These are phyloP conservation scores for Solanum infundibuliforme DNA, from an alignment of 257 asterid genomes.

Conservation along the genomic window DNA sequence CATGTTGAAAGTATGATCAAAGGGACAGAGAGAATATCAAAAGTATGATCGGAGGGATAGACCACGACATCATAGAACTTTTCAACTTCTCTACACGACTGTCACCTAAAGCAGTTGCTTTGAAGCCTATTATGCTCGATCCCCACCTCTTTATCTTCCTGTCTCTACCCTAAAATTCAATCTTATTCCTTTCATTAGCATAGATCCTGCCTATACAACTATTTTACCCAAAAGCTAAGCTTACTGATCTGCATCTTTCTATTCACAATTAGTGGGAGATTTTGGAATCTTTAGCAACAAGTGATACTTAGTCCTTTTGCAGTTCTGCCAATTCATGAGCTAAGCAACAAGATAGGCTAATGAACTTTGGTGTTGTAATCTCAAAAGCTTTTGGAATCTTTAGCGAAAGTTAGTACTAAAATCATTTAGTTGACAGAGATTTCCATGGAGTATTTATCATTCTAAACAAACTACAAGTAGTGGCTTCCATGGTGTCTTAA, in stretches of 20 bases:
- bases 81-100: slow-evolving; percentile 60
- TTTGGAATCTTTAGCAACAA: background rate
- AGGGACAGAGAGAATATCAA: no score
- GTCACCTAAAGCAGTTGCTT: slow-evolving; percentile 41
- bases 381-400: background rate
- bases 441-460: background rate
- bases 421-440: background rate
- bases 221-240: background rate
- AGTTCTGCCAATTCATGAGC: background rate
- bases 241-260: background rate
- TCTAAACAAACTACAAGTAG: background rate
- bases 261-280: background rate
- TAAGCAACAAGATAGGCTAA: background rate
- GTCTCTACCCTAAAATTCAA: slow-evolving; percentile 22
- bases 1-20: no score
- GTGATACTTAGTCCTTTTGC: background rate
- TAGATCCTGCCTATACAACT: slow-evolving; percentile 27
- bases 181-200: slow-evolving; percentile 28
- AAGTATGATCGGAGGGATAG: background rate
- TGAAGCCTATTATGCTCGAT: slow-evolving; percentile 38
- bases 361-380: background rate
- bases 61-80: slow-evolving; percentile 53
- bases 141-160: slow-evolving; percentile 17
- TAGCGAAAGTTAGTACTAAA: background rate
- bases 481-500: background rate